Base-by-base conservation (phyloP, 2,329 filamentous ascomycete genomes). In the Westerdykella ornata region DNA sequence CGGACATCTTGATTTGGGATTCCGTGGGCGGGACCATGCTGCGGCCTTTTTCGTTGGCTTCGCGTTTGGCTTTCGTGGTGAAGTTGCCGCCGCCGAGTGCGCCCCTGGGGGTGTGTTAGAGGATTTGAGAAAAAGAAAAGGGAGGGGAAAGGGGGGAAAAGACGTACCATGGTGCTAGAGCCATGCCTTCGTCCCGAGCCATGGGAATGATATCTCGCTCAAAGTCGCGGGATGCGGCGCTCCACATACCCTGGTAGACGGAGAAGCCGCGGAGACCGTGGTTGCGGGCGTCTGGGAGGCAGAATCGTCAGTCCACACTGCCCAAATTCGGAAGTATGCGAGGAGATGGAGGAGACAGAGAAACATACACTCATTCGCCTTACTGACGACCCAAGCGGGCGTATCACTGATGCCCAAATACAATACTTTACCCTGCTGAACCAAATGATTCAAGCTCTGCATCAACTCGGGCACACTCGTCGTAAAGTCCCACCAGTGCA, bases 201-300 rank as follows among this genome's bases (percentile, higher is more conserved):
- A 85, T 85, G 32, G 80, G 80, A 28, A 85, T 72, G 51, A 84
- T 80, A n/a, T 84, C 81, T 17, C 80, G 72, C 66, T 84, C 81
- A 38, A 84, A 76, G 59, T 87, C 83, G 17, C 84, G 76, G 36
- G 77, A 71, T 1, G 68, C 72, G 14, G 74, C 71, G 16, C 68
- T 76, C 80, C 81, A 86, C 9, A 66, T 68, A 8, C 82, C 82
- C 62, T 84, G 80, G 61, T 84, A 85, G 20, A 85, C 76, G 28
- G 71, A 75, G 67, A 88, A 88, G 30, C 76, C 80, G 1, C 79
- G 77, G 19, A 87, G 71, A n/a, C 81, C 82, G 47, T 87, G 77
- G 47, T 78, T 74, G 32, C 81, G 75, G 5, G 85, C 85, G 56
- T 88, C 67, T 64, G 38, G 8, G 22, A 26, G 30, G 35, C 2